Base-by-base conservation (phyloP, 2,329 filamentous ascomycete genomes). In the Niveomyces coronatus region DNA sequence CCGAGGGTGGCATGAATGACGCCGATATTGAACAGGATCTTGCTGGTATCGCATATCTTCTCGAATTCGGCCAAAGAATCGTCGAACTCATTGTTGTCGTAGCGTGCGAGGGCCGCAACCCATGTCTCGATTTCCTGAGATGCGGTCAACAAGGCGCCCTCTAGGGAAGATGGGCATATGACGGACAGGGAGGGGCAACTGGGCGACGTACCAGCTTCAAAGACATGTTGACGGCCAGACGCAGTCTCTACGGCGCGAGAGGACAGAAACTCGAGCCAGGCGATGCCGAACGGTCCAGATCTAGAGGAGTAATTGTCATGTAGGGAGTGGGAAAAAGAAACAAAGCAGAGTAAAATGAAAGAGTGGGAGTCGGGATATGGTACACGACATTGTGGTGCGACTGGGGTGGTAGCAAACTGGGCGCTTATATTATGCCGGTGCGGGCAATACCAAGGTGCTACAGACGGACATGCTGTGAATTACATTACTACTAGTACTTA, bases 11-110 rank as follows among this genome's bases (percentile, higher is more conserved):
- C 91, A 67, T 95, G 85, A 52, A 98, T 96, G 27, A 98, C 89
- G 50, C 91, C 91, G 62, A 89, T 93, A 56, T 98, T 98, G 70
- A 98, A 98, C 44, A 94, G 70, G 45, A 98, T 98, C 69, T 94
- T 96, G 50, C 91, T 95, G 0, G 91, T 98, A 58, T 96, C 91
- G 44, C 83, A 74, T 53, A 98, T 94, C 49, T 71, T 76, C 45
- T 85, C 83, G 56, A 98, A 96, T 44, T 84, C 76, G 50, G 71
- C 75, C 45, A 96, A 65, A 19, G 91, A 79, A 48, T 89, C 83
- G 54, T 96, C 89, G 63, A 94, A 96, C 55, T 98, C 86, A 64
- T 94, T 94, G 65, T 89, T 91, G 65, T 98, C 91, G 67, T 98
- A 98, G 57, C 82, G 81, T 51, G 70, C 79, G 39, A 98, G 77